Base-by-base conservation (phyloP, 208 protist species). In the Tritrichomonas foetus region DNA sequence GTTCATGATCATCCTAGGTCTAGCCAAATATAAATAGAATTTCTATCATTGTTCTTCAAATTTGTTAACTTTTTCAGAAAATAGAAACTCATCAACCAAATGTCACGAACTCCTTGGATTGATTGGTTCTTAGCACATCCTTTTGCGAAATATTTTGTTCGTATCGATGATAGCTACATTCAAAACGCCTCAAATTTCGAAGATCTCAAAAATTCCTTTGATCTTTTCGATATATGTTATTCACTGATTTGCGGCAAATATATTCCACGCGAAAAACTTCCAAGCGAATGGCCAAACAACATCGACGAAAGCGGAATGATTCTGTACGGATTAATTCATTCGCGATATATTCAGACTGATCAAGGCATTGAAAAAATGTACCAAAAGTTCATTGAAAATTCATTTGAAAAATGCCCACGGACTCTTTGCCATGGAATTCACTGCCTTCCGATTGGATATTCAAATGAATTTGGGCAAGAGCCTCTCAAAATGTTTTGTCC, bases 401-500 rank as follows among this genome's bases (percentile, higher is more conserved):
- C 39, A 11, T 78, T 78, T 47, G 33, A 78, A 20, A 1, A n/a
- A 78, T 78, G 69, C 22, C 69, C 69, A 39, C 1, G 69, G 47
- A 36, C 47, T 47, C 22, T 47, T 2, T 78, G 69, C 20, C 39
- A 78, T 47, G 69, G 69, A 39, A 36, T 11, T 20, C 22, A 5
- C 3, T 78, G 69, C 36, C 33, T 78, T 20, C 69, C 69, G 14
- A 47, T 47, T 78, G 69, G 69, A 9, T 36, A 11, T n/a, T 78
- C 69, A 16, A 36, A 36, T 47, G 36, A 36, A 14, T 27, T 36
- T 47, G 69, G 69, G 3, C 5, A 36, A 78, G 33, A n/a, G 22
- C 16, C 69, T 78, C 33, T 78, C 11, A 78, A 78, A 78, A 78
- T 78, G 69, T 78, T 36, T 78, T 78, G 69, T 20, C 69, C 69